phyloP scores from a whole-genome alignment of 2,329 filamentous ascomycete genomes.

The Calonectria fujianensis region DNA sequence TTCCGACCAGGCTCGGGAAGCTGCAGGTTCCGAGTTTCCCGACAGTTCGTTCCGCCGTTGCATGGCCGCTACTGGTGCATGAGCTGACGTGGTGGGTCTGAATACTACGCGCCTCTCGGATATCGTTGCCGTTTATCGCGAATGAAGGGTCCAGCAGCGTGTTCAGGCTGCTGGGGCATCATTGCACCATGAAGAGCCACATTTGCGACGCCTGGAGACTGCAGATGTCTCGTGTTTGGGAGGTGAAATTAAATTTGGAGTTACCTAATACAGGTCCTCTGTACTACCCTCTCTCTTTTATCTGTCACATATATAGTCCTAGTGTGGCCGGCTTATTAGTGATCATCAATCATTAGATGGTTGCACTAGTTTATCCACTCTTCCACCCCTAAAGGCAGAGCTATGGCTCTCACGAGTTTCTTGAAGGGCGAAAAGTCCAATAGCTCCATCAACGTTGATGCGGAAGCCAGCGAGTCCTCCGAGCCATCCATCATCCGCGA shows the following conservation, averaged over 20 bases:
- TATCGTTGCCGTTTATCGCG: conserved; percentile 15
- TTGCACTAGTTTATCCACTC: not conserved
- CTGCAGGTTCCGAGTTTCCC: not conserved
- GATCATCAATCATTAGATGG: not conserved
- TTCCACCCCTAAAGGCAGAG: not conserved
- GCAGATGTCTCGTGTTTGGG: conserved; percentile 14
- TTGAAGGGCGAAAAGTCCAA: conserved; percentile 26
- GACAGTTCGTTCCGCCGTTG: not conserved
- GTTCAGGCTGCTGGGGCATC: conserved; percentile 11
- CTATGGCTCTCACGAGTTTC: conserved; percentile 13
- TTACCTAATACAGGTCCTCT: not conserved
- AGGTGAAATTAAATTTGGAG: not conserved
- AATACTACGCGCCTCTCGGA: not conserved
- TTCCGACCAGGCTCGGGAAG: not conserved
- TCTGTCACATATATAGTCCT: not conserved
- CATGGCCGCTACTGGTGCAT: not conserved
- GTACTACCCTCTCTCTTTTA: no score
- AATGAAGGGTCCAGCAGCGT: not conserved
- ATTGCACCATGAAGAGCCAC: conserved; percentile 22
- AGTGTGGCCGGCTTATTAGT: no score
- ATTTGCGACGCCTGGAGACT: conserved; percentile 15
- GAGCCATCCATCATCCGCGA: conserved; percentile 46
- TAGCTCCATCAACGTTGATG: not conserved
- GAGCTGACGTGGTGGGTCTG: conserved; percentile 1
- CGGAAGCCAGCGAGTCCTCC: conserved; percentile 31